phyloP scores from a whole-genome alignment of 2,329 filamentous ascomycete genomes.

The Aspergillus novoparasiticus region DNA sequence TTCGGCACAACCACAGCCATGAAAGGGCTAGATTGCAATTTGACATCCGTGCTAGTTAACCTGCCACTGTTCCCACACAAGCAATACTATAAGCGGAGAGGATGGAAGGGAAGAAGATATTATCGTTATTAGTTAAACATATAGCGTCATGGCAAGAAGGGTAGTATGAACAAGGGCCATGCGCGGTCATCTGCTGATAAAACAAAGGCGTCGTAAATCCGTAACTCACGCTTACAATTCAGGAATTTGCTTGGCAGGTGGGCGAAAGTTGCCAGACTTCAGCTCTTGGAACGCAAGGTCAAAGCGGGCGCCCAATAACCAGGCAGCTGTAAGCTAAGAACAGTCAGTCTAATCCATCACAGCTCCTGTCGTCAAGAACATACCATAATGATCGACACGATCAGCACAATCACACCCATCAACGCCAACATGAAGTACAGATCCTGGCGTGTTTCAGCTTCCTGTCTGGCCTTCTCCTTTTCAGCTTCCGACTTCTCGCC shows the following conservation, averaged over 20 bases:
- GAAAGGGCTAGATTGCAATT: conserved; percentile 86
- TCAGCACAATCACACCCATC: conserved; percentile 70
- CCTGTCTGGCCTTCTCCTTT: conserved; percentile 52
- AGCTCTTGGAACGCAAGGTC: conserved; percentile 67
- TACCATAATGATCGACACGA: conserved; percentile 82
- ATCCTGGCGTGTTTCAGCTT: conserved; percentile 57
- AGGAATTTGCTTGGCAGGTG: conserved; percentile 29
- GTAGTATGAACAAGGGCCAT: conserved; percentile 31
- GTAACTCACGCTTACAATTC: conserved; percentile 44
- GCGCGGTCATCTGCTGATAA: conserved; percentile 24
- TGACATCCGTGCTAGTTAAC: conserved; percentile 89
- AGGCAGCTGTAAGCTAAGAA: conserved; percentile 72
- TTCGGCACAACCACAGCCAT: conserved; percentile 98
- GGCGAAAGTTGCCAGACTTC: conserved; percentile 50
- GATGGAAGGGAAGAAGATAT: conserved; percentile 15
- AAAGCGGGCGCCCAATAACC: conserved; percentile 79
- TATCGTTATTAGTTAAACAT: conserved; percentile 34
- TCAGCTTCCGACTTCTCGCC: conserved; percentile 62
- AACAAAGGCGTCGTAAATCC: conserved; percentile 32
- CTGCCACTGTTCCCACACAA: neutral
- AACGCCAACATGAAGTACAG: conserved; percentile 66
- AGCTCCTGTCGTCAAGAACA: conserved; percentile 31
- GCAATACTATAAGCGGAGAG: neutral
- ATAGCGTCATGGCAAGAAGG: conserved; percentile 28
- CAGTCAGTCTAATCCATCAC: neutral